Evolutionary conservation across 306 rosid species (phyloP).

Genomic region (Cyamopsis tetragonoloba): DNA sequence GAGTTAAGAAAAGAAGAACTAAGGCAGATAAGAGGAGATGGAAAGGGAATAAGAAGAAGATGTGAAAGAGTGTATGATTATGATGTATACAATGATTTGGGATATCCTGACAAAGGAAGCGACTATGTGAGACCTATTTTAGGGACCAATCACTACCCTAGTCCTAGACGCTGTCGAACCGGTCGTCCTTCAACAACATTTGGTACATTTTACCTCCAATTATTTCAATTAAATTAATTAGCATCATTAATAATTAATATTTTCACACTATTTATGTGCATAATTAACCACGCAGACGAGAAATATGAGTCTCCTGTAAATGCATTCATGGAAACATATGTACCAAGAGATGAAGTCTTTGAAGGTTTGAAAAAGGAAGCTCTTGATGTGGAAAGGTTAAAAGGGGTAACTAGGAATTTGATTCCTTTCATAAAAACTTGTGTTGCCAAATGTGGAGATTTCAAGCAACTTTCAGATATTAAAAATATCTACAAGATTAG

Average conservation of each 20-base stretch:
- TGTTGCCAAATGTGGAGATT: conserved; percentile 18
- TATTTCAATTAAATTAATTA: no score
- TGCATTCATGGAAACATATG: conserved; percentile 4
- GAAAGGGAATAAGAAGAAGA: conserved; percentile 8
- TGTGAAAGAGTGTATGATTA: conserved; percentile 40
- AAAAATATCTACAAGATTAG: conserved; percentile 20
- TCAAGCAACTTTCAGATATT: conserved; percentile 30
- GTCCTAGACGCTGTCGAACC: conserved; percentile 41
- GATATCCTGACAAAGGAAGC: conserved; percentile 21
- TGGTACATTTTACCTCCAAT: no score
- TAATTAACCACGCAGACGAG: conserved; percentile 1
- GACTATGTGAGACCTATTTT: conserved; percentile 23
- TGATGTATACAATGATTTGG: conserved; percentile 39
- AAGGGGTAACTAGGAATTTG: conserved; percentile 33
- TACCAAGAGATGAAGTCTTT: conserved; percentile 46
- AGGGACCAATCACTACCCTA: conserved; percentile 25
- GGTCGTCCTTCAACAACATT: conserved; percentile 20
- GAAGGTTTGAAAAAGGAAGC: conserved; percentile 18
- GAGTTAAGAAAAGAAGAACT: conserved; percentile 33
- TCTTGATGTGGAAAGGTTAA: conserved; percentile 25
- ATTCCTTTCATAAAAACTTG: conserved; percentile 23
- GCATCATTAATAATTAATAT: no score
- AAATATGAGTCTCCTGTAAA: conserved; percentile 14
- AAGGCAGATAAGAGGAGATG: conserved; percentile 35
- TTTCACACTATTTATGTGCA: no score